These are phyloP conservation scores for Cladosporium phlei DNA, from an alignment of 2,329 filamentous ascomycete species.

Conservation along the genomic window DNA sequence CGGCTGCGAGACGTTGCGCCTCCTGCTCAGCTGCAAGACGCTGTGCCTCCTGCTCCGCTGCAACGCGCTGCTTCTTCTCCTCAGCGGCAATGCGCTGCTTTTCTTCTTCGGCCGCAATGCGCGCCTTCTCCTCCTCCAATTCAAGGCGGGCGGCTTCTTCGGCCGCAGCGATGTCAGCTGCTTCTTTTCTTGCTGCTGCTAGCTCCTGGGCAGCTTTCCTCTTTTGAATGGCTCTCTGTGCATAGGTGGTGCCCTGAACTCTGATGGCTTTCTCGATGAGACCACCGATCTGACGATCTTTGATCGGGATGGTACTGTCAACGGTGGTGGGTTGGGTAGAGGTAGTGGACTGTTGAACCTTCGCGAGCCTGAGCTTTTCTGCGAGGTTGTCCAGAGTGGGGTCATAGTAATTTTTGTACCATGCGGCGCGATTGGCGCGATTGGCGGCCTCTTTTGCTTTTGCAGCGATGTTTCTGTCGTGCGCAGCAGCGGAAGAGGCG, in stretches of 20 bases:
- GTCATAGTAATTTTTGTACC: neutral
- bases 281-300: slow-evolving; percentile 2
- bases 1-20: neutral
- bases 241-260: neutral
- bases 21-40: slow-evolving; percentile 10
- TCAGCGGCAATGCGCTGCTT: neutral
- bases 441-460: neutral
- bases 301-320: neutral
- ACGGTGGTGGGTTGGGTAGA: neutral
- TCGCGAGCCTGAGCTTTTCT: neutral
- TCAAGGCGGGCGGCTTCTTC: slow-evolving; percentile 4
- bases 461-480: neutral
- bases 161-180: neutral
- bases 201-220: neutral
- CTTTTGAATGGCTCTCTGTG: neutral
- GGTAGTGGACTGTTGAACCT: neutral
- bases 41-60: no score
- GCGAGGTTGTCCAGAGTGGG: neutral
- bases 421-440: neutral
- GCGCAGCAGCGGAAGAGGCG: no score
- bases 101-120: slow-evolving; percentile 8
- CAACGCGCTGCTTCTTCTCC: neutral
- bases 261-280: slow-evolving; percentile 1
- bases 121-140: slow-evolving; percentile 10
- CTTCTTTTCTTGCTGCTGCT: slow-evolving; percentile 8